These are phyloP conservation scores for Balakata baccata DNA, from an alignment of 345 rosid genomes.

Conservation along the genomic window DNA sequence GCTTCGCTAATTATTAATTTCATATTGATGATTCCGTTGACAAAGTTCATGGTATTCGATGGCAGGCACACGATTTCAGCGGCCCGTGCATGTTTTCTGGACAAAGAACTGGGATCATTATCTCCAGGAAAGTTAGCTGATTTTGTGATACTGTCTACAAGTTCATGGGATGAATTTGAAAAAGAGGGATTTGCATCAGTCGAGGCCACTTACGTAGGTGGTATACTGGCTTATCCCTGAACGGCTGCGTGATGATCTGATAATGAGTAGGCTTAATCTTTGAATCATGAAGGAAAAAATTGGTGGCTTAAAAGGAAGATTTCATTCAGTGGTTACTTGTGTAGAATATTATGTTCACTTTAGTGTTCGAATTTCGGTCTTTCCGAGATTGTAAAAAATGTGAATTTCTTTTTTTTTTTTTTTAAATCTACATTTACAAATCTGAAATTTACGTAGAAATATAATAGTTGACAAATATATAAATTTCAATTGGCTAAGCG, in stretches of 20 bases:
- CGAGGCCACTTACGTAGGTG: conserved; percentile 64
- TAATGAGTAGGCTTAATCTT: no score
- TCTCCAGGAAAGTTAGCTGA: conserved; percentile 77
- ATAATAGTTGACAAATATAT: no score
- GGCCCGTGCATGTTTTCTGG: conserved; percentile 75
- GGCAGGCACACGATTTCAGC: conserved; percentile 82
- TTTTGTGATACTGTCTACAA: conserved; percentile 57
- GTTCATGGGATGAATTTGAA: conserved; percentile 59
- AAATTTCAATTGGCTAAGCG: no score
- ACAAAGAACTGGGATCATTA: conserved; percentile 68
- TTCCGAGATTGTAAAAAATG: no score
- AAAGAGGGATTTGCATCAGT: conserved; percentile 50
- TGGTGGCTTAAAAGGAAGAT: no score
- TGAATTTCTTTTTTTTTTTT: no score
- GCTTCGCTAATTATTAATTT: not conserved
- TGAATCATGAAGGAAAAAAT: no score
- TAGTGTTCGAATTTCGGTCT: no score
- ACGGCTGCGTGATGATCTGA: not conserved
- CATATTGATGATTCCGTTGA: not conserved
- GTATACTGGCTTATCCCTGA: conserved; percentile 53
- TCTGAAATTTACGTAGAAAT: no score
- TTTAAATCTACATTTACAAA: no score
- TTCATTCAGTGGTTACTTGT: no score
- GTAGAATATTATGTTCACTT: no score
- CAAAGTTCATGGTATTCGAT: conserved; percentile 10